phyloP scores from a whole-genome alignment of 345 rosid genomes.

The Populus alba region DNA sequence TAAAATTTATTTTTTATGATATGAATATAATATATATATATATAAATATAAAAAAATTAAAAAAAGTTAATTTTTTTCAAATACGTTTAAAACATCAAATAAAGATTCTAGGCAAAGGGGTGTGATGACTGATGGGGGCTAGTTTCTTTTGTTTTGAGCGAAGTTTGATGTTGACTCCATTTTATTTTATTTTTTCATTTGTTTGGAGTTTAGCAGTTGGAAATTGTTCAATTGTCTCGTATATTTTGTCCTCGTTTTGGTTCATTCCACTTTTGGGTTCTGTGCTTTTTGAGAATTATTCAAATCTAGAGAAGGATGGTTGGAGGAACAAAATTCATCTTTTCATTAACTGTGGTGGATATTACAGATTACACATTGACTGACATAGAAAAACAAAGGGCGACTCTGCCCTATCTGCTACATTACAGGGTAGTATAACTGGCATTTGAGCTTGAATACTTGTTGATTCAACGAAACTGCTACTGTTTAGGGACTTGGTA shows the following conservation, averaged over 20 bases:
- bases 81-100: too few relatives aligned
- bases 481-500: neutral
- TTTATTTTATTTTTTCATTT: neutral
- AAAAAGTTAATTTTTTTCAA: too few relatives aligned
- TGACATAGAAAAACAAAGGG: neutral
- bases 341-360: neutral
- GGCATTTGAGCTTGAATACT: too few relatives aligned
- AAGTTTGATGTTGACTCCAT: neutral
- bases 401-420: neutral
- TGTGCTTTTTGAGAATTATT: neutral
- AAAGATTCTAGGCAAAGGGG: neutral
- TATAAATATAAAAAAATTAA: too few relatives aligned
- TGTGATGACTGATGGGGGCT: neutral
- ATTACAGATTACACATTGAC: neutral
- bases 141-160: neutral
- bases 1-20: too few relatives aligned
- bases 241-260: neutral
- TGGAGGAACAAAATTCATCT: neutral
- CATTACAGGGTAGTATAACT: neutral
- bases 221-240: neutral
- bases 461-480: too few relatives aligned
- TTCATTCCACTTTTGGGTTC: neutral
- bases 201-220: neutral
- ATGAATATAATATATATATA: too few relatives aligned
- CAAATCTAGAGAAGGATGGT: neutral